Evolutionary conservation across 805 yeast species (phyloP).

Genomic region (Jamesozyma piceae): DNA sequence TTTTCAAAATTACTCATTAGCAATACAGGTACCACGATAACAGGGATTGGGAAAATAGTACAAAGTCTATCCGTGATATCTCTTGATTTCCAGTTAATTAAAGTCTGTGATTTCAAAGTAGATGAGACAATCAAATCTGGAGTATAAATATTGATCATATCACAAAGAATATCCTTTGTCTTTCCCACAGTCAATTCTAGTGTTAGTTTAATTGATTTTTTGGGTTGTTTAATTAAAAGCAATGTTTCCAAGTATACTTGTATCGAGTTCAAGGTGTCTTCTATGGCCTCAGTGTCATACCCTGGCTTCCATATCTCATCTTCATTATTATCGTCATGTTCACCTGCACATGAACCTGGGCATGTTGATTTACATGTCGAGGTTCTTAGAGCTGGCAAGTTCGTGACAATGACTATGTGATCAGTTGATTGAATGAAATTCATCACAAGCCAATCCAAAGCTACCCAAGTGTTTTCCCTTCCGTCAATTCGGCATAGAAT

Average conservation of each 20-base stretch:
- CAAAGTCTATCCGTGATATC: conserved; percentile 20
- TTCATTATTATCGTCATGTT: not conserved
- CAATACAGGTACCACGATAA: conserved; percentile 23
- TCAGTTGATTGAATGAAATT: conserved; percentile 56
- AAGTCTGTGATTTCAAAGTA: conserved; percentile 13
- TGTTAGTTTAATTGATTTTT: conserved; percentile 25
- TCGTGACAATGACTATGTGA: conserved; percentile 50
- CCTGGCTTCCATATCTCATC: conserved; percentile 26
- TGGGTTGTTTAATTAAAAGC: conserved; percentile 9
- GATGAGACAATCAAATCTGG: conserved; percentile 27
- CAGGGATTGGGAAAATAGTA: conserved; percentile 24
- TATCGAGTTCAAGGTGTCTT: conserved; percentile 16
- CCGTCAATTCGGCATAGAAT: conserved; percentile 61
- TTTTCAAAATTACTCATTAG: conserved; percentile 24
- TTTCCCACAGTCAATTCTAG: conserved; percentile 28
- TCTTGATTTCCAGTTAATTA: conserved; percentile 18
- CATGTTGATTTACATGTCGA: no score
- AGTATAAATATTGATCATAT: conserved; percentile 26
- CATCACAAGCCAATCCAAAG: conserved; percentile 59
- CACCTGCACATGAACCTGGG: no score
- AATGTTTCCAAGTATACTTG: conserved; percentile 13
- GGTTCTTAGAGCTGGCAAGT: conserved; percentile 17
- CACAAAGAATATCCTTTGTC: conserved; percentile 17
- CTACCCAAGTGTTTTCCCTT: conserved; percentile 73
- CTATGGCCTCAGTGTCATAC: conserved; percentile 19